Evolutionary conservation across 2,329 filamentous ascomycete species (phyloP), one percentile per base, ranked within the genome.

Genomic region (Arthrobotrys musiformis): DNA sequence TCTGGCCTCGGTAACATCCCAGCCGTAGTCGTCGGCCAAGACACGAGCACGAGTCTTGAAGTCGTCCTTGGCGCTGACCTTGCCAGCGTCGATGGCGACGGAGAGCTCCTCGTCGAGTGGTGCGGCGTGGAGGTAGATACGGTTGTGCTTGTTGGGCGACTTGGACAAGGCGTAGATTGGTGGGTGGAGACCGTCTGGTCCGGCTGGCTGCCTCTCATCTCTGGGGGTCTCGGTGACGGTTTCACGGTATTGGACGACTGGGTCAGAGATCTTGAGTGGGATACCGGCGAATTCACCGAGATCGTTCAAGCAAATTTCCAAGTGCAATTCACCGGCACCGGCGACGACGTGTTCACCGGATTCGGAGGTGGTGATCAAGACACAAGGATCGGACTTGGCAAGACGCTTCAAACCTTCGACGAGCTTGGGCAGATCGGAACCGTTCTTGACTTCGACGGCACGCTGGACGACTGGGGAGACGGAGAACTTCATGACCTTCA

Each of bases 401-500:
- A 99, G 92, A 92, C 95, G 94, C 93, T 99, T 99, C 81, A 99
- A 94, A 93, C 95, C 95, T 89, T 99, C 95, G 83, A 99, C 95
- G 79, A 99, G 91, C 91, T 99, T 99, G 86, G 95, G 95, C 80
- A 99, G 91, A 89, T 99, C 95, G 88, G 97, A 93, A 84, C 95
- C 95, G 88, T 99, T 99, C 93, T 98, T 98, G 89, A 97, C 94
- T 88, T 97, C 93, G 84, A 99, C 95, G 86, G 95, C 97, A 82
- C 94, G 94, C 88, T 92, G 94, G 81, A 99, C 95, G 87, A 99
- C 95, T 83, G 95, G 95, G 78, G 95, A 98, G 85, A 99, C 95
- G 84, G 95, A 99, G 92, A 99, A 99, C 90, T 97, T 98, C 95
- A 99, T 99, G 88, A 99, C 95, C 92, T 98, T 98, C 84, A 99